Conservation (phyloP, 75 land plant species). For the Pseudotsuga menziesii region DNA sequence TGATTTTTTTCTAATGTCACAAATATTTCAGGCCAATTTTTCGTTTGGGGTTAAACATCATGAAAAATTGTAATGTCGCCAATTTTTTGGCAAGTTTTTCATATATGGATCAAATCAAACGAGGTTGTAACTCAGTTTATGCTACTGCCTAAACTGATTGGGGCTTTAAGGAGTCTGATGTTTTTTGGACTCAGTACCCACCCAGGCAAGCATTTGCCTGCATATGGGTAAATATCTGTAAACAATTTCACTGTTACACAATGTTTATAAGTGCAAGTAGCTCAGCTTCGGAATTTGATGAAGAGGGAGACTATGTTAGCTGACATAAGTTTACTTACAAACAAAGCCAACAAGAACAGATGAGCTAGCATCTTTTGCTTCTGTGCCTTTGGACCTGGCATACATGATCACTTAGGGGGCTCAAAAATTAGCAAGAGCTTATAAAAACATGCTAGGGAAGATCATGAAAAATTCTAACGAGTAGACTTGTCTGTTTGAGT, state of each 20-base stretch:
- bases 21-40: no score
- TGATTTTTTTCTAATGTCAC: no score
- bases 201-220: not conserved
- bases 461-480: not conserved
- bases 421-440: not conserved
- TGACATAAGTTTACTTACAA: no score
- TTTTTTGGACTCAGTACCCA: not conserved
- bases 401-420: not conserved
- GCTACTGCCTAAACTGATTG: not conserved
- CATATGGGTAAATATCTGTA: not conserved
- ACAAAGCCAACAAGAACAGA: not conserved
- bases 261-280: not conserved
- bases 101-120: not conserved
- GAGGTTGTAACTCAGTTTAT: not conserved
- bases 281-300: not conserved
- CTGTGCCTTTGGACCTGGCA: not conserved
- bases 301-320: not conserved
- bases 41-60: no score
- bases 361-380: not conserved
- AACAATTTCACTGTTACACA: not conserved
- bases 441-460: not conserved
- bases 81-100: no score
- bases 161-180: not conserved
- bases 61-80: no score
- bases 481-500: not conserved